Evolutionary conservation across 768 basidiomycete species (phyloP), one percentile per base, ranked within the genome.

Genomic region (Tulasnella sp.): DNA sequence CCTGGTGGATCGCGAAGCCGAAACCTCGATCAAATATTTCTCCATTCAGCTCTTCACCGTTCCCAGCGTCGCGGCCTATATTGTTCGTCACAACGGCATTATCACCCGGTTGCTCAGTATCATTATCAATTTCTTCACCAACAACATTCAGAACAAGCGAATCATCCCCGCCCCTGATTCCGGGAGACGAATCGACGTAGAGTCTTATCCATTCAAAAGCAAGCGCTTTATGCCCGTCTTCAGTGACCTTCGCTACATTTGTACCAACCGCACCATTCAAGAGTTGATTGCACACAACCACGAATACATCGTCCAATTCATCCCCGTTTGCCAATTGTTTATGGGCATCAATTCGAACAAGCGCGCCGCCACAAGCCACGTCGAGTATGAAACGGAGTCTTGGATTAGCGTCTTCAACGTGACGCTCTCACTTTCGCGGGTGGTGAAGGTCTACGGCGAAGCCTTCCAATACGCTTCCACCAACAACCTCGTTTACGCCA

Each of bases 391-490:
- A 87, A 93, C 94, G 42, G 98, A 99, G 82, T 93, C 93, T 28
- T 98, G 97, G 97, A 95, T 98, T 82, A 94, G 93, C 83, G 95
- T 98, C 20, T 99, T 99, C 86, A 96, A 97, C 83, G 93, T 98
- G 34, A 96, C 96, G 8, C 90, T 97, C 14, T 96, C 95, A 46
- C 87, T 99, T 37, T 93, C 94, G 8, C 92, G 96, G 69, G 91
- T 96, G 58, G 94, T 95, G 87, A 94, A 96, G 84, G 93, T 93
- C 1, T 95, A 96, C 81, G 97, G 96, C 8, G 94, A 94, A 83
- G 93, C 94, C 0, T 97, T 93, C 84, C 86, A 89, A n/a, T 87
- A 88, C 75, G 88, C 91, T 1, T 88, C 88, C 0, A 86, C 89
- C 0, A 87, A 89, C 2, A 90, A 93, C 82, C 89, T 96, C 24